Conservation (phyloP, 768 basidiomycete genomes). For the Phanerodontia chrysosporium region DNA sequence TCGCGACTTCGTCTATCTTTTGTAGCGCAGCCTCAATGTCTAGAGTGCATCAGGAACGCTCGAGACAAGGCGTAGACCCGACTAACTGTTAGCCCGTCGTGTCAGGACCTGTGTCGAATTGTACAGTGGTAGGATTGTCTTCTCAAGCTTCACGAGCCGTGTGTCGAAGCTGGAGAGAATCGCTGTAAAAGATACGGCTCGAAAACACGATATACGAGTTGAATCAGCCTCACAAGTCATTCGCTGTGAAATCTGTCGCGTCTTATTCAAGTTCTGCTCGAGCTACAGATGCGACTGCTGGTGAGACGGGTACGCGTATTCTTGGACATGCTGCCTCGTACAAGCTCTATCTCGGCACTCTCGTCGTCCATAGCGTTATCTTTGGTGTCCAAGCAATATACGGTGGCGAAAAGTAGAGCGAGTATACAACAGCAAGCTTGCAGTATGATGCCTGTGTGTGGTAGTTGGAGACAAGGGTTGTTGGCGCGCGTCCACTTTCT, state of each 20-base stretch:
- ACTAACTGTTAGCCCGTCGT: conserved; percentile 64
- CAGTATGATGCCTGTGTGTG: no score
- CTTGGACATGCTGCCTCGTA: conserved; percentile 20
- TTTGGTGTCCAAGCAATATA: no score
- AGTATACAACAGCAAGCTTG: no score
- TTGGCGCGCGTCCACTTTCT: no score
- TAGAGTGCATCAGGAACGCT: conserved; percentile 22
- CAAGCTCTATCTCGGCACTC: conserved; percentile 73
- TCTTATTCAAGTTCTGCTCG: conserved; percentile 86
- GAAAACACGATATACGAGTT: not conserved
- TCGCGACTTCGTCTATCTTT: conserved; percentile 77
- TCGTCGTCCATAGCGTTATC: conserved; percentile 48
- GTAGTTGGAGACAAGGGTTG: no score
- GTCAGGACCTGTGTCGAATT: conserved; percentile 74
- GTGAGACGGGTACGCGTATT: not conserved
- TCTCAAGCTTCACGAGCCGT: conserved; percentile 77
- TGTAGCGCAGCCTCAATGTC: conserved; percentile 77
- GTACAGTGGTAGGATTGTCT: conserved; percentile 81
- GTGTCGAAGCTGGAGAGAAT: conserved; percentile 83
- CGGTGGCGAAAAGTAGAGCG: no score
- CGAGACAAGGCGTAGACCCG: not conserved
- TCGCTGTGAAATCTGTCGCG: conserved; percentile 75
- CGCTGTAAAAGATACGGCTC: conserved; percentile 43
- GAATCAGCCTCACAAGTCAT: conserved; percentile 67
- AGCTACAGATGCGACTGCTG: conserved; percentile 40